A percentile compares a stretch with the other conserved stretches of the same genome.
phyloP scores from a whole-genome alignment of 2,329 filamentous ascomycete genomes.

The Fusarium lyarnte region DNA sequence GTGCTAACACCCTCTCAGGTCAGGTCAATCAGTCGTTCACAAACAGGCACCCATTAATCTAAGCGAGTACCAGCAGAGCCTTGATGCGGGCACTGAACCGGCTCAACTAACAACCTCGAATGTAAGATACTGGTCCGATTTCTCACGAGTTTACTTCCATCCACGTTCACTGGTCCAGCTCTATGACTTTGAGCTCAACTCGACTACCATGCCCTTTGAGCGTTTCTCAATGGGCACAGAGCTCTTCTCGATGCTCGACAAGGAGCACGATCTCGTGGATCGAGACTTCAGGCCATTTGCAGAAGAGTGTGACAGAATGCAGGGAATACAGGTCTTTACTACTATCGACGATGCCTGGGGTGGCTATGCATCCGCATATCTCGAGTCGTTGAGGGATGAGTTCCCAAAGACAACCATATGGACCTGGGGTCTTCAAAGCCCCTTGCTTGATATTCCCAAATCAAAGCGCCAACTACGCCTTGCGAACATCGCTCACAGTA shows the following conservation, averaged over 20 bases:
- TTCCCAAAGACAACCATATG: slow-evolving; percentile 88
- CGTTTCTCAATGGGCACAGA: slow-evolving; percentile 86
- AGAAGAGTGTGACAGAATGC: slow-evolving; percentile 93
- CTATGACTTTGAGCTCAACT: slow-evolving; percentile 86
- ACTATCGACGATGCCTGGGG: slow-evolving; percentile 83
- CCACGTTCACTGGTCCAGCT: slow-evolving; percentile 88
- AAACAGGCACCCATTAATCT: slow-evolving; percentile 72
- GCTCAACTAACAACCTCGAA: slow-evolving; percentile 72
- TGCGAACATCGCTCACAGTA: slow-evolving; percentile 77
- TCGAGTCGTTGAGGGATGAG: slow-evolving; percentile 86
- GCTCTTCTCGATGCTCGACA: slow-evolving; percentile 76
- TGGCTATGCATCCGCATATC: slow-evolving; percentile 76
- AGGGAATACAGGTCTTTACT: slow-evolving; percentile 82
- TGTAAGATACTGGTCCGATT: slow-evolving; percentile 98
- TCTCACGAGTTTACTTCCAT: slow-evolving; percentile 91
- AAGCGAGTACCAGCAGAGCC: slow-evolving; percentile 80
- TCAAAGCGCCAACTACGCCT: slow-evolving; percentile 66
- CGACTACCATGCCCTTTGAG: slow-evolving; percentile 85
- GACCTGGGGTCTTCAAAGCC: slow-evolving; percentile 84
- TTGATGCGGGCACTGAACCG: slow-evolving; percentile 77
- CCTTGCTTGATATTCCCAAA: slow-evolving; percentile 60
- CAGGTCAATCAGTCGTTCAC: slow-evolving; percentile 73
- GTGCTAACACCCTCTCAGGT: slow-evolving; percentile 56
- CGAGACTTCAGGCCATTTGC: slow-evolving; percentile 88
- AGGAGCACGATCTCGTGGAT: slow-evolving; percentile 87